These are phyloP conservation scores for Fusarium sarcochroum DNA, from an alignment of 2,329 filamentous ascomycete species.

Conservation along the genomic window DNA sequence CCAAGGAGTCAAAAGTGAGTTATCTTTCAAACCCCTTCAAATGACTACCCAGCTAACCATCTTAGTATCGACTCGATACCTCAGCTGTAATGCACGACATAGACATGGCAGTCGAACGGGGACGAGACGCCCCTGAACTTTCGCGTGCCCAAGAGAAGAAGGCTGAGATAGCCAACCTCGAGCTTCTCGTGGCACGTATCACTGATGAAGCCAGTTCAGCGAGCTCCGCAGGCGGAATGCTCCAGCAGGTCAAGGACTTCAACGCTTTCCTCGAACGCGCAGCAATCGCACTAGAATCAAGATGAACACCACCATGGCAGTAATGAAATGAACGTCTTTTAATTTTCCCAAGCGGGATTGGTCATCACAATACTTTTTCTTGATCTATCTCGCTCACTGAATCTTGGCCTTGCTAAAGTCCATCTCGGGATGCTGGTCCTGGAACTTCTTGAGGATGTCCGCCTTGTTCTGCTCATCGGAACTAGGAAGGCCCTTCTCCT, in stretches of 20 bases:
- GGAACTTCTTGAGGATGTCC: slow-evolving; percentile 94
- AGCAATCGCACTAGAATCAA: slow-evolving; percentile 68
- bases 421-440: slow-evolving; percentile 82
- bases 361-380: slow-evolving; percentile 25
- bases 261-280: slow-evolving; percentile 75
- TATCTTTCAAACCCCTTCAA: not conserved
- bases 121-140: slow-evolving; percentile 63
- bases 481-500: slow-evolving; percentile 89
- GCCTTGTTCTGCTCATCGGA: slow-evolving; percentile 97
- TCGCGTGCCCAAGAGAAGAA: slow-evolving; percentile 61
- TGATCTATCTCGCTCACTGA: slow-evolving; percentile 55
- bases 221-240: slow-evolving; percentile 64
- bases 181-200: slow-evolving; percentile 69
- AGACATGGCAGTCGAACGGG: slow-evolving; percentile 69
- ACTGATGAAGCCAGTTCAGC: slow-evolving; percentile 66
- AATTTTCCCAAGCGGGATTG: slow-evolving; percentile 5
- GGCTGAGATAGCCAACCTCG: slow-evolving; percentile 69
- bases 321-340: slow-evolving; percentile 16
- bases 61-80: slow-evolving; percentile 63
- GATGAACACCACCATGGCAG: slow-evolving; percentile 45
- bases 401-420: slow-evolving; percentile 81
- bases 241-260: slow-evolving; percentile 72
- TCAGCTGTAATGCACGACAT: slow-evolving; percentile 74
- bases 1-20: slow-evolving; percentile 65
- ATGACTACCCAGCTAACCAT: slow-evolving; percentile 6